These are phyloP conservation scores for Annulohypoxylon truncatum DNA, from an alignment of 2,329 filamentous ascomycete genomes.

Conservation along the genomic window DNA sequence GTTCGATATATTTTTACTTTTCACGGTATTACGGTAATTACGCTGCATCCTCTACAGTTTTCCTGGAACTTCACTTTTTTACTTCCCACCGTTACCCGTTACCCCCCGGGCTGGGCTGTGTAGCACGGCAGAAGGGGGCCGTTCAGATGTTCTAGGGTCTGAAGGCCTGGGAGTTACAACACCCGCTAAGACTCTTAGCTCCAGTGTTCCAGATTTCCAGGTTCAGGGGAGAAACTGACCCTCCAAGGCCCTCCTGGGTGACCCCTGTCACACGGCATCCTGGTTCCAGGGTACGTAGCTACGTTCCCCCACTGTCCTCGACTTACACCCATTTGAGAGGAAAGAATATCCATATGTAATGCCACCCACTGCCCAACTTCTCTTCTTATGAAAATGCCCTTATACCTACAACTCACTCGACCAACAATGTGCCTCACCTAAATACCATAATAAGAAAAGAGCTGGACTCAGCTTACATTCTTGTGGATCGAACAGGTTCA, in stretches of 20 bases:
- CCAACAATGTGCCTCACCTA: constrained; percentile 20
- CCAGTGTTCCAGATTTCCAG: constrained; percentile 41
- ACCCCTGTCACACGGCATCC: not conserved
- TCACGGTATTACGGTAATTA: constrained; percentile 33
- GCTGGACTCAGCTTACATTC: constrained; percentile 38
- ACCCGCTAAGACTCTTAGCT: constrained; percentile 38
- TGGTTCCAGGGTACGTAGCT: constrained; percentile 34
- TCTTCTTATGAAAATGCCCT: constrained; percentile 25
- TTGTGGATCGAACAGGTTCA: constrained; percentile 34
- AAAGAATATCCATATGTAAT: constrained; percentile 34
- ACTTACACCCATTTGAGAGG: constrained; percentile 29
- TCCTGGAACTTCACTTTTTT: not conserved
- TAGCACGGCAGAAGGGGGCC: constrained; percentile 7
- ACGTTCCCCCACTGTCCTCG: constrained; percentile 21
- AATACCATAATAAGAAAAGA: constrained; percentile 29
- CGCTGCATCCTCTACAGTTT: constrained; percentile 26
- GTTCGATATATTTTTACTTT: constrained; percentile 17
- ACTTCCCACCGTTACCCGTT: constrained; percentile 12
- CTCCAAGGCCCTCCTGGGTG: constrained; percentile 32
- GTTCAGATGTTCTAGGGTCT: constrained; percentile 18
- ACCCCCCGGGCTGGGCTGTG: constrained; percentile 16
- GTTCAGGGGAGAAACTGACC: constrained; percentile 37
- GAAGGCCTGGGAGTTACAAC: constrained; percentile 40
- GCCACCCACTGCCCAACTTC: constrained; percentile 40
- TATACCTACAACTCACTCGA: constrained; percentile 21